Base-by-base conservation (phyloP, 2,329 filamentous ascomycete species). In the Penicillium olsonii region DNA sequence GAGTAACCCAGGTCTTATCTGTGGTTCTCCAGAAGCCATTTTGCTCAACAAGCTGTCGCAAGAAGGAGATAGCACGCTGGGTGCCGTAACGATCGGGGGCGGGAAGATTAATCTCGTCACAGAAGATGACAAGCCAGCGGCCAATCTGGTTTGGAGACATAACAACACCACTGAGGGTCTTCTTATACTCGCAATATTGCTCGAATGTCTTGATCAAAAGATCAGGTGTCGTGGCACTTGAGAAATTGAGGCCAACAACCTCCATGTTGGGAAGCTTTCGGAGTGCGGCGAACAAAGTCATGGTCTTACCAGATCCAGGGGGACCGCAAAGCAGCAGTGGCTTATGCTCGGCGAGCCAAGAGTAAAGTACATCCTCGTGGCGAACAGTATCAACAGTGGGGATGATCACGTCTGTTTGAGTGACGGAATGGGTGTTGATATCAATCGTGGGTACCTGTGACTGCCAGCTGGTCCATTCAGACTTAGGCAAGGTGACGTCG, bases 141-240 rank as follows among this genome's bases (percentile, higher is more conserved):
- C 94, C 94, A 62, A 99, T 95, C 69, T 99, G 95, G 6, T 88
- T 95, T 0, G 94, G 94, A 19, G 92, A 95, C 57, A 99, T 87
- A 64, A 96, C 88, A 17, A 97, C 91, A 35, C 94, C 94, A 67
- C 94, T 97, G 40, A 97, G 78, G 0, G 94, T 97, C 82, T 99
- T 99, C 78, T 92, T 95, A 76, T 99, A 99, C 73, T 99, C 94
- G 74, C 94, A 99, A 72, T 99, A 96, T 69, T 99, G 95, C 75
- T 99, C 94, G 60, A 99, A 96, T 0, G 95, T 99, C 80, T 99
- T 99, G 78, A 99, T 92, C 54, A 99, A 83, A 22, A 99, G 84
- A 70, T 99, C 95, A 1, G 94, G 95, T 0, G 94, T 99, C 0
- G 95, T 99, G 1, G 94, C 95, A 63, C 94, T 99, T 4, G 95